Evolutionary conservation across 192 early-diverging fungal genomes (phyloP).

Genomic region (Coemansia sp.): DNA sequence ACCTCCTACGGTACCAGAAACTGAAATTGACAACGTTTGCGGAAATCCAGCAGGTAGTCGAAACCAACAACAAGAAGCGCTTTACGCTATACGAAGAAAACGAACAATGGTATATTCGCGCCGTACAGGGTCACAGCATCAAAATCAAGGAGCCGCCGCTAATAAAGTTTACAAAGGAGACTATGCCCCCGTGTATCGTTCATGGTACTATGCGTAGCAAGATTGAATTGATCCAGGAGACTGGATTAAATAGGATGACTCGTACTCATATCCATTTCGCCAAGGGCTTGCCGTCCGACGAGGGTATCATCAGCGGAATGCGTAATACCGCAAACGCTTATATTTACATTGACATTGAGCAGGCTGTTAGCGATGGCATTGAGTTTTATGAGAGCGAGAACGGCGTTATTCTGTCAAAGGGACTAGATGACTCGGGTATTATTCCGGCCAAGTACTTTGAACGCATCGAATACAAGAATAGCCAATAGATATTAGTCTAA

Average conservation of each 20-base stretch:
- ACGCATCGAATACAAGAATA: slow-evolving; percentile 51
- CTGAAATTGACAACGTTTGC: slow-evolving; percentile 65
- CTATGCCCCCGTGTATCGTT: slow-evolving; percentile 30
- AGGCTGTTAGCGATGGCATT: slow-evolving; percentile 77
- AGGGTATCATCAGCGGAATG: slow-evolving; percentile 81
- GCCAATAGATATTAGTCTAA: background rate
- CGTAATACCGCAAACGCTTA: slow-evolving; percentile 66
- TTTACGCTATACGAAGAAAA: slow-evolving; percentile 61
- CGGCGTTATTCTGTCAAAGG: slow-evolving; percentile 80
- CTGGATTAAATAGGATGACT: slow-evolving; percentile 76
- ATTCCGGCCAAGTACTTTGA: slow-evolving; percentile 72
- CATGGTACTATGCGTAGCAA: slow-evolving; percentile 43
- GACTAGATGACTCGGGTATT: slow-evolving; percentile 62
- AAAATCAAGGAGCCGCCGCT: slow-evolving; percentile 45
- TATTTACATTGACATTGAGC: slow-evolving; percentile 78
- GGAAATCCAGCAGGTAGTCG: slow-evolving; percentile 71
- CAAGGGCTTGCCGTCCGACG: slow-evolving; percentile 66
- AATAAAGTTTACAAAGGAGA: slow-evolving; percentile 29
- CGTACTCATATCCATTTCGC: slow-evolving; percentile 95
- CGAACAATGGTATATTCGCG: slow-evolving; percentile 69
- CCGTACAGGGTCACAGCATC: slow-evolving; percentile 87
- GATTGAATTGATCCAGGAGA: slow-evolving; percentile 39
- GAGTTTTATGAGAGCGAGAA: slow-evolving; percentile 79
- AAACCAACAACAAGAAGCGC: slow-evolving; percentile 83
- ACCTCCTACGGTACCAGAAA: slow-evolving; percentile 64